Conservation (phyloP, 495 filamentous ascomycete genomes). For the Hamigera avellanea region DNA sequence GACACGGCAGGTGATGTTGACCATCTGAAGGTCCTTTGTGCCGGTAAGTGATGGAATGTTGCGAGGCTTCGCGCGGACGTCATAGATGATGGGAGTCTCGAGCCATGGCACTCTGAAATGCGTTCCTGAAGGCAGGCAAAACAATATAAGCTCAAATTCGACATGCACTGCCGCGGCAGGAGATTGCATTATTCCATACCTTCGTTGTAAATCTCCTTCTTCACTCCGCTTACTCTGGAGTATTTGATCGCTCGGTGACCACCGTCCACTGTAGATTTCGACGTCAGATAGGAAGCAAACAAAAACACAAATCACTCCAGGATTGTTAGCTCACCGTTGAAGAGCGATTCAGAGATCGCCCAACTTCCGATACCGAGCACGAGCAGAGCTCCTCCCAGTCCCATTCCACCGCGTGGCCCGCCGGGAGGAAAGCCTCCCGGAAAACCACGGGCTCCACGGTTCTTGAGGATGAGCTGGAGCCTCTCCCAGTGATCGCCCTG, state of each 20-base stretch:
- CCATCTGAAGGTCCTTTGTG: conserved; percentile 99
- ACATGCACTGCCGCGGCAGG: neutral
- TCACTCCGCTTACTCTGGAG: conserved; percentile 82
- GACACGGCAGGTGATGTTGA: conserved; percentile 99
- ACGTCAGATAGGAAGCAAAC: neutral
- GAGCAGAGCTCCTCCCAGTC: conserved; percentile 37
- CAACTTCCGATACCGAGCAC: conserved; percentile 54
- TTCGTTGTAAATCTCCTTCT: conserved; percentile 94
- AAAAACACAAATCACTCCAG: conserved; percentile 2
- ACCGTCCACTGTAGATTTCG: conserved; percentile 65
- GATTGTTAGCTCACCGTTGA: conserved; percentile 62
- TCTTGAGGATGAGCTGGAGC: conserved; percentile 51
- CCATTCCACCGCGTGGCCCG: conserved; percentile 33
- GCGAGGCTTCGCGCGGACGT: conserved; percentile 93
- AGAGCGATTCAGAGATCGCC: conserved; percentile 72
- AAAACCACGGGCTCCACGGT: conserved; percentile 27
- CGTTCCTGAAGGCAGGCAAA: conserved; percentile 50
- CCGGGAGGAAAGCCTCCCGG: conserved; percentile 28
- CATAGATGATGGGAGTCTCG: conserved; percentile 92
- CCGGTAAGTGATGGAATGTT: conserved; percentile 96
- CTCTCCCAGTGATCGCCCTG: conserved; percentile 54
- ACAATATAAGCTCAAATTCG: conserved; percentile 10
- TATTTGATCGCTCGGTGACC: conserved; percentile 99
- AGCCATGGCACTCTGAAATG: conserved; percentile 92
- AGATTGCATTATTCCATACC: conserved; percentile 40